Evolutionary conservation across 2,329 filamentous ascomycete species (phyloP).

Genomic region (Arthrobotrys sinensis): DNA sequence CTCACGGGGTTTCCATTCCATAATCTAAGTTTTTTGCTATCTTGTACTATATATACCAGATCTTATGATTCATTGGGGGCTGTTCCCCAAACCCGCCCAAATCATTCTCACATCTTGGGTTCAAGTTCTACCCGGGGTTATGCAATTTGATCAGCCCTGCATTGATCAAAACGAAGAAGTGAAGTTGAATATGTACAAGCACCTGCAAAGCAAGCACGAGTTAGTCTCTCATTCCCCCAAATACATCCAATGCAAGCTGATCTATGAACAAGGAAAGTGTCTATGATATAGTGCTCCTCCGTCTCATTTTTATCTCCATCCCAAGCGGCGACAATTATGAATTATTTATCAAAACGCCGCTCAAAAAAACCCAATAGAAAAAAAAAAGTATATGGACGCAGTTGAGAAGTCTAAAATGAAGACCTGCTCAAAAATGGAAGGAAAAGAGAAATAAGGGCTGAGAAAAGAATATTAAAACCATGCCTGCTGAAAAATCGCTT

Average conservation of each 20-base stretch:
- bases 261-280: slow-evolving; percentile 26
- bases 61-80: neutral
- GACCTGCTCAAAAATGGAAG: slow-evolving; percentile 17
- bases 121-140: too few species aligned
- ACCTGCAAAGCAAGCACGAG: neutral
- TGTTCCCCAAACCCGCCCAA: too few species aligned
- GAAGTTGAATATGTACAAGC: slow-evolving; percentile 16
- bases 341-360: slow-evolving; percentile 37
- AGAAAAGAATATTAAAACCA: slow-evolving; percentile 6
- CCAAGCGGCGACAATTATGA: slow-evolving; percentile 19
- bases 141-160: too few species aligned
- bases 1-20: neutral
- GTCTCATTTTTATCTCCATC: slow-evolving; percentile 1
- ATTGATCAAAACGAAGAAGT: too few species aligned
- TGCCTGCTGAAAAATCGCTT: slow-evolving; percentile 36
- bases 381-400: neutral
- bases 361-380: slow-evolving; percentile 13
- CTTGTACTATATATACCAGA: slow-evolving; percentile 4
- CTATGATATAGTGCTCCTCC: slow-evolving; percentile 7
- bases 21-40: neutral
- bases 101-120: too few species aligned
- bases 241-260: slow-evolving; percentile 23
- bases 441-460: neutral
- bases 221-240: slow-evolving; percentile 1
- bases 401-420: slow-evolving; percentile 13